Percentiles rank a stretch among this genome's conserved stretches.
phyloP scores from a whole-genome alignment of 768 basidiomycete genomes.

The Hebeloma cylindrosporum region DNA sequence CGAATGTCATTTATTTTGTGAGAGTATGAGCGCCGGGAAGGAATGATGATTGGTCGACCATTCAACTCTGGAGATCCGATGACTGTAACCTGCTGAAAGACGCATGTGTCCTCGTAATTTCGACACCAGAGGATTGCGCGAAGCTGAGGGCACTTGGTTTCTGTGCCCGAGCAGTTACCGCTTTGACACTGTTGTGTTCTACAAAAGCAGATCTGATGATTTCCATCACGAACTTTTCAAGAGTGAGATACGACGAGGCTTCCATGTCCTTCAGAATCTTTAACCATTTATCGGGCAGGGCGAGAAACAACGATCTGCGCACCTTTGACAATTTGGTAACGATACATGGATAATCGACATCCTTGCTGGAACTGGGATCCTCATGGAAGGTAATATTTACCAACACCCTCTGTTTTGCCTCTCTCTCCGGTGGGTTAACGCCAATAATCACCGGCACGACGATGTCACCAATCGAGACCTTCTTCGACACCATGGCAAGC shows the following conservation, averaged over 20 bases:
- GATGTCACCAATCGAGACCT: slow-evolving; percentile 46
- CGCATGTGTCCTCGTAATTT: slow-evolving; percentile 51
- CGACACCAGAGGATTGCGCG: slow-evolving; percentile 61
- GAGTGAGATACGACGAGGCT: slow-evolving; percentile 52
- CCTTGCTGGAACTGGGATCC: slow-evolving; percentile 7
- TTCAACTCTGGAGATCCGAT: too few species aligned
- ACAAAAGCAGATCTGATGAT: slow-evolving; percentile 42
- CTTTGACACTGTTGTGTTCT: slow-evolving; percentile 30
- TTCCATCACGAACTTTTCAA: slow-evolving; percentile 57
- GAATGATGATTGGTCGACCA: too few species aligned
- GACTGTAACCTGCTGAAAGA: too few species aligned
- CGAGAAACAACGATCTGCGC: slow-evolving; percentile 1
- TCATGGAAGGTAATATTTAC: slow-evolving; percentile 51
- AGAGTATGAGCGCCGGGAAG: too few species aligned
- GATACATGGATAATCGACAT: slow-evolving; percentile 38
- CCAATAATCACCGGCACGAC: slow-evolving; percentile 61
- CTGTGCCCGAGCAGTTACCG: slow-evolving; percentile 53
- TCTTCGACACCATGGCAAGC: slow-evolving; percentile 13
- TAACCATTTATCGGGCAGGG: background rate
- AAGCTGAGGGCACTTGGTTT: slow-evolving; percentile 75
- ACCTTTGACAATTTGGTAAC: slow-evolving; percentile 37
- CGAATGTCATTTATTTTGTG: too few species aligned
- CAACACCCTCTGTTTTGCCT: slow-evolving; percentile 62
- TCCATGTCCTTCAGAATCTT: slow-evolving; percentile 39
- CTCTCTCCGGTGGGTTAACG: slow-evolving; percentile 67